These are phyloP conservation scores for Microdochium trichocladiopsis DNA, from an alignment of 2,329 filamentous ascomycete species.

Conservation along the genomic window DNA sequence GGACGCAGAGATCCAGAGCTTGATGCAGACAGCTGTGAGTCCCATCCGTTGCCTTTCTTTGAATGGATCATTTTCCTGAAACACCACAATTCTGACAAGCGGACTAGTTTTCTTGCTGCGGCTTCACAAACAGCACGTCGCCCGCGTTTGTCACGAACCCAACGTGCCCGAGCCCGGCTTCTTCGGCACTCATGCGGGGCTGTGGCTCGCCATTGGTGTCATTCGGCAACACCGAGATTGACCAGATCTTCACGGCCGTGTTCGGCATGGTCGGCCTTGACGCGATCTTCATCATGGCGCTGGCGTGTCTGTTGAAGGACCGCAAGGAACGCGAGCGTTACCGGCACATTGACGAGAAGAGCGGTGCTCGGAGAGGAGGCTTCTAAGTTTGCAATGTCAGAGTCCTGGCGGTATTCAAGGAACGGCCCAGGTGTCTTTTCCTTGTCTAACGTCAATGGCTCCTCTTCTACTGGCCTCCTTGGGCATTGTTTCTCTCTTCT, in stretches of 20 bases:
- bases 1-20: conserved; percentile 48
- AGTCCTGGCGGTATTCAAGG: too few relatives aligned
- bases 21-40: conserved; percentile 64
- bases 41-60: not conserved
- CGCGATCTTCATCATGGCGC: conserved; percentile 59
- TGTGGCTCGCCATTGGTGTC: conserved; percentile 62
- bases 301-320: conserved; percentile 72
- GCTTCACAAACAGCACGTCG: conserved; percentile 65
- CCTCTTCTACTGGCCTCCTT: too few relatives aligned
- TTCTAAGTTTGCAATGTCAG: conserved; percentile 29
- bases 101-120: conserved; percentile 75
- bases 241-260: conserved; percentile 69
- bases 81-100: not conserved
- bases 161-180: conserved; percentile 62
- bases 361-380: conserved; percentile 36
- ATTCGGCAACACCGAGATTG: conserved; percentile 65
- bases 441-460: too few relatives aligned
- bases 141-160: conserved; percentile 65
- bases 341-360: conserved; percentile 76
- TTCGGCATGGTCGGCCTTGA: conserved; percentile 75
- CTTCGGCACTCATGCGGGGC: conserved; percentile 62
- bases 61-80: not conserved
- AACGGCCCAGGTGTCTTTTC: too few relatives aligned
- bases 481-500: too few relatives aligned
- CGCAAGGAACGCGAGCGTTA: conserved; percentile 75